Percentiles rank a stretch among this genome's conserved stretches.
Conservation (phyloP, 2,329 filamentous ascomycete species). For the Bipolaris victoriae region DNA sequence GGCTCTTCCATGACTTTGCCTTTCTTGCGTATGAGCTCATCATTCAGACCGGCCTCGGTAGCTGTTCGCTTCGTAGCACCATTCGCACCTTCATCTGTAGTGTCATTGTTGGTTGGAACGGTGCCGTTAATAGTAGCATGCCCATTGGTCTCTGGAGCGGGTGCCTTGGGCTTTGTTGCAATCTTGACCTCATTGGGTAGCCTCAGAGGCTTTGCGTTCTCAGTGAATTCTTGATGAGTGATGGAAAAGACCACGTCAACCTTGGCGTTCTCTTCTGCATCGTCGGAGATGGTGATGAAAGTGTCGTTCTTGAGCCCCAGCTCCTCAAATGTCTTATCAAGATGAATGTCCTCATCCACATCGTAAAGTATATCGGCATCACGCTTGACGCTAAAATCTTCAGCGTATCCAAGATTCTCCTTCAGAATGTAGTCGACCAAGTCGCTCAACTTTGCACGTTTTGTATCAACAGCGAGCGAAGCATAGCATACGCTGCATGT, state of each 20-base stretch:
- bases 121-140: slow-evolving; percentile 27
- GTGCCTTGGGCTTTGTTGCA: slow-evolving; percentile 54
- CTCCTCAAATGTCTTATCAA: slow-evolving; percentile 78
- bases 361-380: slow-evolving; percentile 80
- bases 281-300: slow-evolving; percentile 83
- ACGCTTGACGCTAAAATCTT: slow-evolving; percentile 80
- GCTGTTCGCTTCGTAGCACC: slow-evolving; percentile 51
- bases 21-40: slow-evolving; percentile 46
- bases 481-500: slow-evolving; percentile 79
- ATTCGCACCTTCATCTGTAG: slow-evolving; percentile 36
- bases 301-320: slow-evolving; percentile 75
- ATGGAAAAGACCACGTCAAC: slow-evolving; percentile 81
- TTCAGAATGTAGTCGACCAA: slow-evolving; percentile 78
- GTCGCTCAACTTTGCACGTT: slow-evolving; percentile 75
- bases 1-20: slow-evolving; percentile 48
- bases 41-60: slow-evolving; percentile 50
- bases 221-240: slow-evolving; percentile 58
- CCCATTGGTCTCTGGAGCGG: slow-evolving; percentile 36
- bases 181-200: slow-evolving; percentile 55
- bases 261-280: slow-evolving; percentile 77
- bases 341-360: slow-evolving; percentile 83
- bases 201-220: slow-evolving; percentile 63
- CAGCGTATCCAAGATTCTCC: slow-evolving; percentile 73
- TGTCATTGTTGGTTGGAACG: slow-evolving; percentile 1
- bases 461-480: slow-evolving; percentile 70